These are phyloP conservation scores for Urochloa ruziziensis DNA, from an alignment of 176 grass and related monocot species.

Conservation along the genomic window DNA sequence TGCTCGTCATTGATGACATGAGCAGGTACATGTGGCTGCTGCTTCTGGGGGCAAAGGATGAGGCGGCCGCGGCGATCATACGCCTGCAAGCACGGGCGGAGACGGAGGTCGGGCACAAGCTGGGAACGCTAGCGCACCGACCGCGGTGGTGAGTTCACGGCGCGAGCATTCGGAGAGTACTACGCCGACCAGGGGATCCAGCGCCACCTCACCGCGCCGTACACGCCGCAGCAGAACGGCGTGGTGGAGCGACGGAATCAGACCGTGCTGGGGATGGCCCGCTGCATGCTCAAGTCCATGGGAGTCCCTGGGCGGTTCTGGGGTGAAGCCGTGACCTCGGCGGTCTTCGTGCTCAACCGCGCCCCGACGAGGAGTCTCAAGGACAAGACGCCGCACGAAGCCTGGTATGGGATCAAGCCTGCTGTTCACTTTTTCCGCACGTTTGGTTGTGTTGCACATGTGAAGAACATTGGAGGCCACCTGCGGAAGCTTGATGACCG, in stretches of 20 bases:
- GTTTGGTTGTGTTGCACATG: too few species aligned
- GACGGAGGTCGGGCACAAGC: neutral
- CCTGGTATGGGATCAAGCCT: too few species aligned
- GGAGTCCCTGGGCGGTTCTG: too few species aligned
- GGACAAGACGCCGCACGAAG: too few species aligned
- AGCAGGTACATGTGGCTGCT: neutral
- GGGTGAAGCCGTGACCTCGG: too few species aligned
- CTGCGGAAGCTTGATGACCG: too few species aligned
- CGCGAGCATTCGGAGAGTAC: neutral
- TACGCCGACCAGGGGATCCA: neutral
- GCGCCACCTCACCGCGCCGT: neutral
- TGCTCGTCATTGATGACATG: neutral
- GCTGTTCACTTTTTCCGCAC: too few species aligned
- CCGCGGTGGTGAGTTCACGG: neutral
- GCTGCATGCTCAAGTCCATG: too few species aligned
- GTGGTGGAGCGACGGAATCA: neutral
- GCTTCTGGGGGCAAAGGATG: neutral
- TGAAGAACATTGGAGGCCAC: too few species aligned
- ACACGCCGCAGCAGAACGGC: neutral
- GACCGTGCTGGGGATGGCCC: too few species aligned
- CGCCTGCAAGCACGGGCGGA: neutral
- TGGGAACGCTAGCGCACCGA: neutral
- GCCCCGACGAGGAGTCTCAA: too few species aligned
- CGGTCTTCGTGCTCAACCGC: too few species aligned
- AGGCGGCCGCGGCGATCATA: rapidly evolving